These are phyloP conservation scores for Wallacemonas sp. DNA, from an alignment of 208 protist species.

Conservation along the genomic window DNA sequence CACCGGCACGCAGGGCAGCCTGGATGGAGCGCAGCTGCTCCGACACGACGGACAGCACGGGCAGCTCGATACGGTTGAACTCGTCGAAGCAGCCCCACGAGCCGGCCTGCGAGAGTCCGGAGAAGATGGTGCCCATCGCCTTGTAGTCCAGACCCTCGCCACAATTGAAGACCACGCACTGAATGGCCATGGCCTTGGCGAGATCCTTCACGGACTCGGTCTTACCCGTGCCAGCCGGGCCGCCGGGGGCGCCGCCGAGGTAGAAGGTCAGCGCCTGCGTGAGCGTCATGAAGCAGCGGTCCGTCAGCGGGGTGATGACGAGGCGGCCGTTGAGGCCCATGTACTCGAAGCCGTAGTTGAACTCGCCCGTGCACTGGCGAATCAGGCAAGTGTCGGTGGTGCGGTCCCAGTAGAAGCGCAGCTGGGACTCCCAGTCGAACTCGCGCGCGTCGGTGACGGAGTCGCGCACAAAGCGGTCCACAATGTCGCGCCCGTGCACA, in stretches of 20 bases:
- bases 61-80: conserved; percentile 99
- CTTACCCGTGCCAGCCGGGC: conserved; percentile 96
- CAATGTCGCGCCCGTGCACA: conserved; percentile 99
- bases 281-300: conserved; percentile 99
- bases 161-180: conserved; percentile 99
- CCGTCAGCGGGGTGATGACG: conserved; percentile 99
- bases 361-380: conserved; percentile 96
- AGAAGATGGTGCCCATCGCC: conserved; percentile 98
- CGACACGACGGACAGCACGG: conserved; percentile 98
- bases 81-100: conserved; percentile 99
- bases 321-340: conserved; percentile 99
- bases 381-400: conserved; percentile 95
- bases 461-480: conserved; percentile 98
- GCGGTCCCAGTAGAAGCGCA: conserved; percentile 98
- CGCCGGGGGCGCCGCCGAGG: conserved; percentile 96
- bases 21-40: conserved; percentile 98
- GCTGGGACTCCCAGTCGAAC: conserved; percentile 99
- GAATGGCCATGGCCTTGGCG: conserved; percentile 96
- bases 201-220: conserved; percentile 99
- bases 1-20: conserved; percentile 83
- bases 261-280: conserved; percentile 98
- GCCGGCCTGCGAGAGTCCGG: conserved; percentile 96
- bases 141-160: conserved; percentile 99
- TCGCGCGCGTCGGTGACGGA: conserved; percentile 97
- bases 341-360: conserved; percentile 99